Conservation (phyloP, 2,329 filamentous ascomycete genomes). For the Amauroascus niger region DNA sequence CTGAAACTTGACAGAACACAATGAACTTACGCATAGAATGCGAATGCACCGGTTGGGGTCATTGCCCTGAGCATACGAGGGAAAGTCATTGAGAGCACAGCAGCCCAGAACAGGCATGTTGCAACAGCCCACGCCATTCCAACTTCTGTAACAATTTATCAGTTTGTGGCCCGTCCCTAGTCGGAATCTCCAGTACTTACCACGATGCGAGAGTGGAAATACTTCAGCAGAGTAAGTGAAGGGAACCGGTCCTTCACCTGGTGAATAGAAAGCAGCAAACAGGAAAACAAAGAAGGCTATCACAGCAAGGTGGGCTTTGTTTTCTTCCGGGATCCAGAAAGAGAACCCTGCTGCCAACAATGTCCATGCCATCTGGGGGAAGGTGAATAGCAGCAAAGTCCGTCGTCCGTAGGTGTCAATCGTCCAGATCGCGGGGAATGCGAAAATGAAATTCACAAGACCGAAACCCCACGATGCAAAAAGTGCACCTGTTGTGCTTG, state of each 20-base stretch:
- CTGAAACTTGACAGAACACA: background rate
- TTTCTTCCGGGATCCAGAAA: slow-evolving; percentile 41
- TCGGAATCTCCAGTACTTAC: slow-evolving; percentile 21
- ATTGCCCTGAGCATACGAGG: slow-evolving; percentile 41
- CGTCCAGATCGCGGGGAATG: slow-evolving; percentile 55
- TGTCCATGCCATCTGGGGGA: slow-evolving; percentile 59
- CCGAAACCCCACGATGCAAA: slow-evolving; percentile 57
- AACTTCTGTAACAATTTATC: slow-evolving; percentile 32
- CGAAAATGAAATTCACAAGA: slow-evolving; percentile 55
- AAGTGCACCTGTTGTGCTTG: slow-evolving; percentile 46
- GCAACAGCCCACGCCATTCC: slow-evolving; percentile 40
- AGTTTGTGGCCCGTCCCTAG: slow-evolving; percentile 9
- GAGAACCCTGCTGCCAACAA: slow-evolving; percentile 54
- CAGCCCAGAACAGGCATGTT: slow-evolving; percentile 42
- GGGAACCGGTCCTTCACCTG: slow-evolving; percentile 50
- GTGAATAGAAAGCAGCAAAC: slow-evolving; percentile 56
- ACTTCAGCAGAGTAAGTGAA: slow-evolving; percentile 48
- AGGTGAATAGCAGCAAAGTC: slow-evolving; percentile 54
- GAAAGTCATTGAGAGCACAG: slow-evolving; percentile 43
- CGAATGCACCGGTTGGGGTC: slow-evolving; percentile 47
- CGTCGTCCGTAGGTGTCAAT: slow-evolving; percentile 60
- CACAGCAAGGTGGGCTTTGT: slow-evolving; percentile 41
- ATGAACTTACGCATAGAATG: slow-evolving; percentile 45
- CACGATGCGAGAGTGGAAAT: slow-evolving; percentile 47
- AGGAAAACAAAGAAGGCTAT: slow-evolving; percentile 56